These are phyloP conservation scores for Corchorus olitorius DNA, from an alignment of 345 rosid species.

Conservation along the genomic window DNA sequence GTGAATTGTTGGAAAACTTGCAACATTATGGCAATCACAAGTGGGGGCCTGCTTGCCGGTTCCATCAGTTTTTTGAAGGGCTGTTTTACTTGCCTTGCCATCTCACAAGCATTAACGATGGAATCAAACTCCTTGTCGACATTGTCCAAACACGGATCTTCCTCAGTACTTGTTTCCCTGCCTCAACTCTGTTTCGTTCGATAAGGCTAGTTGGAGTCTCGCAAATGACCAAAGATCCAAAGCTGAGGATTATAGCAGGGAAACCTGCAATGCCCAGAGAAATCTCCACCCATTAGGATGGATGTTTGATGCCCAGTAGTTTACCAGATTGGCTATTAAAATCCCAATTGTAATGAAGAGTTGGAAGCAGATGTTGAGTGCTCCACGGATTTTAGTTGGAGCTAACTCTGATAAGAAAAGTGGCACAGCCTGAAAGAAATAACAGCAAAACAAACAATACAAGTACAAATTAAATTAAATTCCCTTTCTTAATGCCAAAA, in stretches of 20 bases:
- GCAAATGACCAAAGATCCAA: conserved; percentile 50
- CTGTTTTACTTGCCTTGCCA: conserved; percentile 37
- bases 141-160: conserved; percentile 45
- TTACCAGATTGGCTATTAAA: conserved; percentile 57
- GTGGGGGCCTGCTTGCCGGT: conserved; percentile 36
- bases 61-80: conserved; percentile 54
- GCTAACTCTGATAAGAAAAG: conserved; percentile 56
- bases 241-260: conserved; percentile 47
- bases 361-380: conserved; percentile 63
- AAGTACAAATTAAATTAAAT: no score
- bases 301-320: conserved; percentile 33
- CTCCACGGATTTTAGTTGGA: conserved; percentile 44
- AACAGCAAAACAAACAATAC: background rate
- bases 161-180: conserved; percentile 42
- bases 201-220: conserved; percentile 73
- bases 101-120: conserved; percentile 37
- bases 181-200: conserved; percentile 46
- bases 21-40: conserved; percentile 37
- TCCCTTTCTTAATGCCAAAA: conserved; percentile 61
- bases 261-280: conserved; percentile 39
- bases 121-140: conserved; percentile 38
- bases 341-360: conserved; percentile 71
- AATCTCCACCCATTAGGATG: conserved; percentile 50
- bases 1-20: conserved; percentile 49
- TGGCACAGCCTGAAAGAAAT: conserved; percentile 46